A percentile compares a stretch with the other conserved stretches of the same genome.
Conservation (phyloP, 345 rosid species). For the Eutrema japonicum region DNA sequence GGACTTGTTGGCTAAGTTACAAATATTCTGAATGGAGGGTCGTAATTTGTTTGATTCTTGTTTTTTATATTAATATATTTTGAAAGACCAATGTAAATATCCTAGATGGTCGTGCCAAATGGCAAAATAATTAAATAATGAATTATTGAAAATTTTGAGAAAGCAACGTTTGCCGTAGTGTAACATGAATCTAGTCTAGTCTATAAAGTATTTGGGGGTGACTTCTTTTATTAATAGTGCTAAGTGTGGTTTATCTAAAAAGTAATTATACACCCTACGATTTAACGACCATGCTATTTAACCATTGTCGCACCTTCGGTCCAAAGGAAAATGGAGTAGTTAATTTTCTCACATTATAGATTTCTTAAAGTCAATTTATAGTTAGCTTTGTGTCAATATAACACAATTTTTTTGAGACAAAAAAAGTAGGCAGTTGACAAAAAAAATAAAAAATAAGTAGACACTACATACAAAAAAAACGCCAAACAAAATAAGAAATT, state of each 20-base stretch:
- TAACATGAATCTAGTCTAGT: conserved; percentile 16
- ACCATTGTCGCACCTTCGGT: too few species aligned
- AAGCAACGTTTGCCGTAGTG: background rate
- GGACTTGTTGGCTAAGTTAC: conserved; percentile 36
- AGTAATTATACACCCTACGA: background rate
- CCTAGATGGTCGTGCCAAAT: conserved; percentile 22
- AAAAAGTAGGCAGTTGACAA: too few species aligned
- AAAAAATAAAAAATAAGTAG: too few species aligned
- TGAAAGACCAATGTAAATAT: background rate
- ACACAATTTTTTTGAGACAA: too few species aligned
- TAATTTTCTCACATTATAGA: too few species aligned
- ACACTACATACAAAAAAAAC: too few species aligned
- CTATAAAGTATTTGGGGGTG: background rate
- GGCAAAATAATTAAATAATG: background rate
- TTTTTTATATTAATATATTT: conserved; percentile 10
- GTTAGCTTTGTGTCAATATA: too few species aligned
- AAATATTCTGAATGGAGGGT: conserved; percentile 38
- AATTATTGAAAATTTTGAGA: background rate
- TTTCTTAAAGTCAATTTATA: too few species aligned
- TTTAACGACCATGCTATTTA: too few species aligned
- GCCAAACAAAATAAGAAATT: too few species aligned
- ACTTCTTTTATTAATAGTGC: conserved; percentile 8
- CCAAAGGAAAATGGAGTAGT: too few species aligned
- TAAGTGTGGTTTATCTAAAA: background rate
- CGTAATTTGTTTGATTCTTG: conserved; percentile 16